Base-by-base conservation (phyloP, 78 protist species). In the Speleostelium caveatum region DNA sequence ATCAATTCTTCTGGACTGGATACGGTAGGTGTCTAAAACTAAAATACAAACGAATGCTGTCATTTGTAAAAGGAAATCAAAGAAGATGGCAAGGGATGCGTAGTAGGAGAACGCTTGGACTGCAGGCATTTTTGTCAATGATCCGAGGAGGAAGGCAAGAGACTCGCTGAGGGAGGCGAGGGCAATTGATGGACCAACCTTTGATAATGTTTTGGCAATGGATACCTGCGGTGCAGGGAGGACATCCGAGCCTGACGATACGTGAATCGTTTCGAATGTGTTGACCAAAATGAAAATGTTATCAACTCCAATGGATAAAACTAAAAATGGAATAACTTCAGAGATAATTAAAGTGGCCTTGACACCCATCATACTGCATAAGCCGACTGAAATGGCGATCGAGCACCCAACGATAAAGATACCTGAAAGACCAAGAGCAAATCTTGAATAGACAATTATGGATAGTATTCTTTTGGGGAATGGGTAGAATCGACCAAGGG, bases 281-380 rank as follows among this genome's bases (percentile, higher is more conserved):
- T 95, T 94, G 5, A 75, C 92, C 16, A 95, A 36, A 30, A 95
- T 93, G 24, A 94, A 95, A 55, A 95, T 89, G 41, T 95, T 95
- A 66, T 95, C 97, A 6, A 95, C 96, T 66, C 97, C 97, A 21
- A 95, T 95, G 4, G 97, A 95, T 75, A 95, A 65, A 0, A 95
- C 86, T 24, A 95, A 73, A 87, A 95, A 95, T 38, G 97, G 97
- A 35, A 95, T 95, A 28, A 95, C 97, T 36, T 95, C 95, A 21
- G 89, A 51, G 22, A 95, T 95, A 68, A 95, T 92, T 6, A 95
- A 42, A 1, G 97, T 76, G 12, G 96, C 97, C 17, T 95, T 68
- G 22, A 95, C 8, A 35, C 72, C 72, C 6, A 39, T 32, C 16
- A 66, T 21, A 28, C 73, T 35, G 66, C 91, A 83, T 14, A 83